These are phyloP conservation scores for Lactifluus volemus DNA, from an alignment of 768 basidiomycete genomes.

Conservation along the genomic window DNA sequence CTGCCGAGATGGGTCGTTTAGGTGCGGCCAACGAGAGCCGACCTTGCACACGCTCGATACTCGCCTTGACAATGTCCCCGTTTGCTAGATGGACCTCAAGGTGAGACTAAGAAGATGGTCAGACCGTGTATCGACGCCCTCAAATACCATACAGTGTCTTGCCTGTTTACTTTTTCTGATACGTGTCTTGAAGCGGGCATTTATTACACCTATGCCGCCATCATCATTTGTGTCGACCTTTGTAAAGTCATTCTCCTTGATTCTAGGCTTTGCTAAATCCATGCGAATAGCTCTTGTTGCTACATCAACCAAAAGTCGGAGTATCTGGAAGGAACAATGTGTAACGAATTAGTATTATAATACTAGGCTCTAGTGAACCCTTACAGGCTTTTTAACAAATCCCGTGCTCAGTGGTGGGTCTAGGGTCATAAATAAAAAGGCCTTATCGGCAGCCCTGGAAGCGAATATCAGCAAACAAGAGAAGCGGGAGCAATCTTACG, in stretches of 20 bases:
- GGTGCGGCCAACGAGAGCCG: neutral
- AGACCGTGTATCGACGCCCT: neutral
- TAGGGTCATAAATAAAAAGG: neutral
- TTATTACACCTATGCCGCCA: neutral
- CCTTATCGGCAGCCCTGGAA: neutral
- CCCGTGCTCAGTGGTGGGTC: neutral
- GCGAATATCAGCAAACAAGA: neutral
- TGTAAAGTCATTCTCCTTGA: slow-evolving; percentile 7
- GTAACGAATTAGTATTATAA: neutral
- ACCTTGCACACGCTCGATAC: neutral
- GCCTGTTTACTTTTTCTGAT: slow-evolving; percentile 4
- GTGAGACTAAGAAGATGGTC: neutral
- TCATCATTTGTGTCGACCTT: neutral
- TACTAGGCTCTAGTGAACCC: neutral
- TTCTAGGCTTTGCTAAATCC: neutral
- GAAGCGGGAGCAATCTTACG: neutral
- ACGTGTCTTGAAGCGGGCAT: slow-evolving; percentile 9
- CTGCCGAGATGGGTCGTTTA: neutral
- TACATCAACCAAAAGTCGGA: neutral
- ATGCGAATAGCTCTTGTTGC: neutral
- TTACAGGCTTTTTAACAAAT: neutral
- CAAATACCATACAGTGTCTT: neutral
- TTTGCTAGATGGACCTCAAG: neutral
- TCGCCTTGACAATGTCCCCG: neutral
- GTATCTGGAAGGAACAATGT: neutral